Evolutionary conservation across 768 basidiomycete genomes (phyloP), one percentile per base, ranked within the genome.

Genomic region (Lactarius sanguifluus): DNA sequence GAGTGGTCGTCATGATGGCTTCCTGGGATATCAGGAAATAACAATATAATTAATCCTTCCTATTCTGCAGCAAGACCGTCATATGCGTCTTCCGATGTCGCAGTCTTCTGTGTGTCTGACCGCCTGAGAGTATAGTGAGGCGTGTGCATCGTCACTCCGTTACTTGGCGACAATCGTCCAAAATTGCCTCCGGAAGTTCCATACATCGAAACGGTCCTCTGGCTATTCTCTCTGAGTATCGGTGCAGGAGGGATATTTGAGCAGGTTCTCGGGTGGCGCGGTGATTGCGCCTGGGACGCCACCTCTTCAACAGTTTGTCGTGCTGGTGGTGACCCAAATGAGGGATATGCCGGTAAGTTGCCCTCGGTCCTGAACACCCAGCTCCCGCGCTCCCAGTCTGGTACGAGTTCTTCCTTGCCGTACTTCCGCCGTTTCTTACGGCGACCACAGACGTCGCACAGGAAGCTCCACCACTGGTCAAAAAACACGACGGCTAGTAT

Each of bases 381-480:
- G 70, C 79, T 82, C 58, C 82, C 78, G 67, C 82, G 83, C 72
- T 85, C 81, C 82, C 84, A 86, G 76, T 91, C 89, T 0, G 84
- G 84, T 34, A 88, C 78, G 75, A 90, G 75, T 63, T 83, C 81
- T 73, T 90, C 89, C 38, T 76, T 72, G 32, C 79, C 79, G 23
- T 50, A 5, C 36, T 63, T 67, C 10, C 66, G 64, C 8, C 72
- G 72, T 38, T 57, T 74, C 74, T 50, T 50, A 57, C 72, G 69
- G 8, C 82, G 80, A 64, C 80, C 79, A 25, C 84, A 54, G 57
- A 84, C 71, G 56, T 85, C 86, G 41, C 80, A 76, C 61, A 88
- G 61, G 74, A 89, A 86, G 30, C 83, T 80, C 82, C 82, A 86
- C 82, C 88, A 86, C 41, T 85, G 81, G 76, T 92, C 89, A 76